phyloP scores from a whole-genome alignment of 2,329 filamentous ascomycete species.

The Aspergillus viridinutans region DNA sequence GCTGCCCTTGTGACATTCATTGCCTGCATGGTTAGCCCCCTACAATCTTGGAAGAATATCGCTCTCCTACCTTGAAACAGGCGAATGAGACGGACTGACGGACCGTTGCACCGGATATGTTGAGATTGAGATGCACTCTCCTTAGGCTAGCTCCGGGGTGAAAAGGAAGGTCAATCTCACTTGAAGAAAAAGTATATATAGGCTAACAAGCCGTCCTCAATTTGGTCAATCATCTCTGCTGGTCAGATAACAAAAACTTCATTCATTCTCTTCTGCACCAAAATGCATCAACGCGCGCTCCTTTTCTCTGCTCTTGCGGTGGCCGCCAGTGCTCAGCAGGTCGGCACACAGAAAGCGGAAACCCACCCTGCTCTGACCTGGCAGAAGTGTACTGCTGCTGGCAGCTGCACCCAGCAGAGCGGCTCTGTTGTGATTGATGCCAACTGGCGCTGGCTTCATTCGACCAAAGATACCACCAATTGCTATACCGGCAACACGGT shows the following conservation, averaged over 20 bases:
- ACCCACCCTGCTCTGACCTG: slow-evolving; percentile 52
- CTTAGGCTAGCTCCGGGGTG: slow-evolving; percentile 3
- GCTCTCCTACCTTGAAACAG: slow-evolving; percentile 15
- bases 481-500: slow-evolving; percentile 52
- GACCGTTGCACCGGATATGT: slow-evolving; percentile 12
- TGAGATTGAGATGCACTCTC: slow-evolving; percentile 4
- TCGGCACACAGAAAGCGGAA: slow-evolving; percentile 25
- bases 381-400: slow-evolving; percentile 50
- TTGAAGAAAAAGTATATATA: slow-evolving; percentile 18
- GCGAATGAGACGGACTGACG: slow-evolving; percentile 5
- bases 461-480: slow-evolving; percentile 46
- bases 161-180: not conserved
- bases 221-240: slow-evolving; percentile 21
- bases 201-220: not conserved
- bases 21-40: not conserved
- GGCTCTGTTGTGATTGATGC: slow-evolving; percentile 54
- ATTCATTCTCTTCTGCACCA: slow-evolving; percentile 8
- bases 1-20: not conserved
- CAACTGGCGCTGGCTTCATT: slow-evolving; percentile 57
- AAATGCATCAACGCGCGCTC: slow-evolving; percentile 28
- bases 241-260: slow-evolving; percentile 20
- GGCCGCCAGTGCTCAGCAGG: slow-evolving; percentile 28
- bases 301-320: slow-evolving; percentile 27
- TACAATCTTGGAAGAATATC: not conserved
- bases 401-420: slow-evolving; percentile 49